These are phyloP conservation scores for Daldinia bambusicola DNA, from an alignment of 495 filamentous ascomycete genomes.

Conservation along the genomic window DNA sequence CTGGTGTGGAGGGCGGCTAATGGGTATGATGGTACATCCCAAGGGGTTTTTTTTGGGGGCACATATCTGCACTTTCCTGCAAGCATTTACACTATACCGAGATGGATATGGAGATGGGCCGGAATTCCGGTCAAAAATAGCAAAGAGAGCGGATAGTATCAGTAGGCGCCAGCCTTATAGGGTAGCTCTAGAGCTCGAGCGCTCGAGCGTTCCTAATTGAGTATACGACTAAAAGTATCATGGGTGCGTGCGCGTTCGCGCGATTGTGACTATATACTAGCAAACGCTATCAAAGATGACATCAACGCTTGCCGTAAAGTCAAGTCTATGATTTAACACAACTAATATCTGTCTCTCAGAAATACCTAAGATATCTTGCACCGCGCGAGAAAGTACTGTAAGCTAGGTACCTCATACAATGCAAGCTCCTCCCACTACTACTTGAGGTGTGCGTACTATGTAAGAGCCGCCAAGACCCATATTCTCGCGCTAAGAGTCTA, in stretches of 20 bases:
- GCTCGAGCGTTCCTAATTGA: slow-evolving; percentile 9
- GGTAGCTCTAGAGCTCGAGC: slow-evolving; percentile 20
- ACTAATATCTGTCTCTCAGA: neutral
- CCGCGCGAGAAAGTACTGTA: neutral
- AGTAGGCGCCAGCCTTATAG: slow-evolving; percentile 50
- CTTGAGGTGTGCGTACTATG: too few species aligned
- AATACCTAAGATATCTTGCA: neutral
- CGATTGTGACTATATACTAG: slow-evolving; percentile 30
- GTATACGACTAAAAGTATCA: slow-evolving; percentile 5
- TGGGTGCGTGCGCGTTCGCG: slow-evolving; percentile 36
- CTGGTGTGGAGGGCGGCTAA: slow-evolving; percentile 57
- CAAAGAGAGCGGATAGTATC: slow-evolving; percentile 36
- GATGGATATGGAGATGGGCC: slow-evolving; percentile 28
- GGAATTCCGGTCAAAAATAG: slow-evolving; percentile 48
- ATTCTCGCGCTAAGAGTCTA: neutral
- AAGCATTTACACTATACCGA: slow-evolving; percentile 22
- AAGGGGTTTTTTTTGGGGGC: slow-evolving; percentile 42
- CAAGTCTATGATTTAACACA: neutral
- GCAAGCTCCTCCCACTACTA: neutral
- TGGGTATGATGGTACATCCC: slow-evolving; percentile 30
- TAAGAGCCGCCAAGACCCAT: neutral
- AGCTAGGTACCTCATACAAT: neutral
- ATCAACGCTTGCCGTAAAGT: slow-evolving; percentile 14
- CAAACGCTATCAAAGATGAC: slow-evolving; percentile 26
- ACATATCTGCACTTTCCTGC: slow-evolving; percentile 10